A percentile compares a stretch with the other conserved stretches of the same genome.
phyloP scores from a whole-genome alignment of 169 alveolate genomes.

The Ichthyophthirius multifiliis region DNA sequence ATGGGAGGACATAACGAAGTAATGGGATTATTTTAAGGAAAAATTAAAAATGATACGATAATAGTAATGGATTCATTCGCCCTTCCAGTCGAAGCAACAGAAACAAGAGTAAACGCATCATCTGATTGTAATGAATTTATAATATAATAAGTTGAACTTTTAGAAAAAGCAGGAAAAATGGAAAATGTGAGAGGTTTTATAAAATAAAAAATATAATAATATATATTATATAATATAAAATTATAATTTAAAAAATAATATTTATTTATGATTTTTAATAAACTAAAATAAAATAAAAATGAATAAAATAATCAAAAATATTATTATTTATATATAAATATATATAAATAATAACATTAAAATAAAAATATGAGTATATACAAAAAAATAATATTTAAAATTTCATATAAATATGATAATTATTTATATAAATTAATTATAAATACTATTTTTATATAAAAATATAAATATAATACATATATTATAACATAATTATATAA shows the following conservation, averaged over 20 bases:
- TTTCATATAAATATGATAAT: no score
- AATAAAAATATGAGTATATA: no score
- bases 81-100: slow-evolving; percentile 93
- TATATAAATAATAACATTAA: no score
- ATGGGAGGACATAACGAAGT: slow-evolving; percentile 87
- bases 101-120: slow-evolving; percentile 87
- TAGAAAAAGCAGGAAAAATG: slow-evolving; percentile 66
- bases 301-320: no score
- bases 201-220: neutral
- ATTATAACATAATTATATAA: no score
- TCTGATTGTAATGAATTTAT: slow-evolving; percentile 77
- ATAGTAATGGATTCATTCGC: slow-evolving; percentile 87
- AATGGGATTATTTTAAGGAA: slow-evolving; percentile 94
- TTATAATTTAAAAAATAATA: neutral
- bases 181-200: slow-evolving; percentile 35
- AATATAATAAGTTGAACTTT: slow-evolving; percentile 47
- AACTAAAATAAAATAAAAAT: no score
- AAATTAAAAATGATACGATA: slow-evolving; percentile 74
- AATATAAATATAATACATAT: no score
- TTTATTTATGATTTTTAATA: no score
- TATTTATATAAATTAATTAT: no score
- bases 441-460: no score
- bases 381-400: no score
- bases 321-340: neutral
- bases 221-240: neutral